Evolutionary conservation across 2,329 filamentous ascomycete genomes (phyloP), one percentile per base, ranked within the genome.

Genomic region (Colletotrichum somersetense): DNA sequence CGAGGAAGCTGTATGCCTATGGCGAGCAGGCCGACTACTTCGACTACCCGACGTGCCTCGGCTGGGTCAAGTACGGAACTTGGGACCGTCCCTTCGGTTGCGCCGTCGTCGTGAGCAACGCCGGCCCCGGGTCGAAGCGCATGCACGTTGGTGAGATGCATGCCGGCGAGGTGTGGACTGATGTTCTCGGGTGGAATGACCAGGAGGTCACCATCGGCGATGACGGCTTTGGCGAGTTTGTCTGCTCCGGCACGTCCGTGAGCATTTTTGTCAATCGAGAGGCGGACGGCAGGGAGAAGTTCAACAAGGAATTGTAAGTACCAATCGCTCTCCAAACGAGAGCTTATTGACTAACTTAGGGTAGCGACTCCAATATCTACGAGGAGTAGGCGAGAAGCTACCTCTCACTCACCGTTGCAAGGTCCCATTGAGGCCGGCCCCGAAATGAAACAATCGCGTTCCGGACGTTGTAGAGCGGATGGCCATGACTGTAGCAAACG

Each of bases 1-100:
- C 89, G 3, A 85, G 91, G 20, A 91, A 90, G 78, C 82, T 91
- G 2, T 93, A 91, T 75, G 89, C 90, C 0, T 92, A 93, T 76
- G 91, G 91, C 14, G 80, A 84, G 66, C 91, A 93, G 77, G 85
- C 85, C 5, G 90, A 93, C 75, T 92, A 92, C 78, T 90, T 82
- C 62, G 88, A 91, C 78, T 82, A 85, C 50, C 80, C 84, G n/a
- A 89, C 88, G 40, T 91, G 89, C 77, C 85, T 93, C 66, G 91
- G 90, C 71, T 91, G 87, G 82, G 87, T 89, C 50, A 83, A 88
- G 11, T 81, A 82, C 56, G 87, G 87, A 18, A 84, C 82, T 0
- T 81, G 80, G 76, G 84, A 85, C 71, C 79, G 80, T 6, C 79
- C 81, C n/a, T 84, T 78, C 55, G 89, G 89, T 2, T 83, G 88